These are phyloP conservation scores for Globisporangium uncinulatum DNA, from an alignment of 352 stramenopile species.

Conservation along the genomic window DNA sequence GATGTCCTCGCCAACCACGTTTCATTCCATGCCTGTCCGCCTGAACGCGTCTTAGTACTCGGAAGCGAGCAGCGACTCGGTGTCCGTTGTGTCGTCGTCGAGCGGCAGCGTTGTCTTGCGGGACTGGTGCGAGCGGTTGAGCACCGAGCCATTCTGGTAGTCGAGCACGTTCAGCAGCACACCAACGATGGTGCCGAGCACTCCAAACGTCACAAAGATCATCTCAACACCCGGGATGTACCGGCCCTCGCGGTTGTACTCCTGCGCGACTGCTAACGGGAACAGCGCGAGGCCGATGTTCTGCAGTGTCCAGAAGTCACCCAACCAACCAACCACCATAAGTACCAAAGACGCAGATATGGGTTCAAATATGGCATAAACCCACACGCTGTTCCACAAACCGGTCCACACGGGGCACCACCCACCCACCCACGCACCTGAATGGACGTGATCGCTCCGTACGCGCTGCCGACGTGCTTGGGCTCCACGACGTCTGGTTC, in stretches of 20 bases:
- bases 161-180: slow-evolving; percentile 72
- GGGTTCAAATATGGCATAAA: too few species aligned
- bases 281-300: slow-evolving; percentile 82
- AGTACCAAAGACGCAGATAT: slow-evolving; percentile 3
- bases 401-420: too few species aligned
- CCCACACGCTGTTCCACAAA: too few species aligned
- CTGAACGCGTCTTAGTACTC: slow-evolving; percentile 31
- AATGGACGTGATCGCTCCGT: slow-evolving; percentile 92
- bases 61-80: slow-evolving; percentile 43
- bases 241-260: slow-evolving; percentile 60
- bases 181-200: slow-evolving; percentile 66
- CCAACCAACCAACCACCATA: too few species aligned
- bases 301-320: slow-evolving; percentile 15
- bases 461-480: slow-evolving; percentile 87
- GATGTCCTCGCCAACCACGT: too few species aligned
- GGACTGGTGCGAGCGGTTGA: slow-evolving; percentile 51
- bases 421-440: slow-evolving; percentile 34
- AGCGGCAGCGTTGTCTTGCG: slow-evolving; percentile 31
- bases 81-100: slow-evolving; percentile 54
- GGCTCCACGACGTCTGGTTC: slow-evolving; percentile 76
- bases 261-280: slow-evolving; percentile 62
- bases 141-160: slow-evolving; percentile 68
- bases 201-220: slow-evolving; percentile 74
- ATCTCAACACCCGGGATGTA: slow-evolving; percentile 83
- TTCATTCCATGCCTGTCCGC: neutral